phyloP scores from a whole-genome alignment of 2,329 filamentous ascomycete species.

The Xylaria digitata region DNA sequence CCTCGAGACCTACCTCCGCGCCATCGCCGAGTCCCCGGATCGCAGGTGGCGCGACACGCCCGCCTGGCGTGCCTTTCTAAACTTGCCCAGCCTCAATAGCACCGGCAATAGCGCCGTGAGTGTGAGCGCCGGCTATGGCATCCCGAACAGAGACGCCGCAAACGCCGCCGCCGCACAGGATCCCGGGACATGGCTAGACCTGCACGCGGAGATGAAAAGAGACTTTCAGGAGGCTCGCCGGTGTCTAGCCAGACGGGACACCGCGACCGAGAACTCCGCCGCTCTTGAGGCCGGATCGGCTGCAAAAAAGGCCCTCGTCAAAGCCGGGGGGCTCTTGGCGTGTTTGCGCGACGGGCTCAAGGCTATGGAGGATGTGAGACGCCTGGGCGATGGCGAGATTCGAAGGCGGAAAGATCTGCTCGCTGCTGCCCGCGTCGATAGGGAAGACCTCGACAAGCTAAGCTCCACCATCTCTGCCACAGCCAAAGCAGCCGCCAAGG shows the following conservation, averaged over 20 bases:
- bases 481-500: slow-evolving; percentile 59
- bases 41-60: slow-evolving; percentile 78
- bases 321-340: slow-evolving; percentile 71
- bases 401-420: slow-evolving; percentile 77
- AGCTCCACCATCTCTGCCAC: slow-evolving; percentile 63
- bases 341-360: slow-evolving; percentile 74
- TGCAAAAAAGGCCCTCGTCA: slow-evolving; percentile 79
- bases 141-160: slow-evolving; percentile 50
- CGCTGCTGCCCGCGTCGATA: slow-evolving; percentile 75
- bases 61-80: slow-evolving; percentile 79
- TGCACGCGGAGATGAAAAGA: slow-evolving; percentile 78
- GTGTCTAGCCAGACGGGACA: slow-evolving; percentile 75
- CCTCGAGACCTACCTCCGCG: slow-evolving; percentile 77
- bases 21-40: slow-evolving; percentile 79
- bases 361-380: slow-evolving; percentile 63
- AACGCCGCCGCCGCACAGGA: slow-evolving; percentile 63
- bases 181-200: slow-evolving; percentile 79
- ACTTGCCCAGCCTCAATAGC: slow-evolving; percentile 67
- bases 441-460: slow-evolving; percentile 79
- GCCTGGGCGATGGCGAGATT: slow-evolving; percentile 79
- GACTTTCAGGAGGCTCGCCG: slow-evolving; percentile 75
- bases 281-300: slow-evolving; percentile 73
- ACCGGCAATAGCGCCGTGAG: slow-evolving; percentile 61
- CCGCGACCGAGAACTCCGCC: slow-evolving; percentile 60
- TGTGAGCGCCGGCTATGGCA: slow-evolving; percentile 56